Evolutionary conservation across 2,329 filamentous ascomycete species (phyloP), one percentile per base, ranked within the genome.

Genomic region (Mariannaea sp.): DNA sequence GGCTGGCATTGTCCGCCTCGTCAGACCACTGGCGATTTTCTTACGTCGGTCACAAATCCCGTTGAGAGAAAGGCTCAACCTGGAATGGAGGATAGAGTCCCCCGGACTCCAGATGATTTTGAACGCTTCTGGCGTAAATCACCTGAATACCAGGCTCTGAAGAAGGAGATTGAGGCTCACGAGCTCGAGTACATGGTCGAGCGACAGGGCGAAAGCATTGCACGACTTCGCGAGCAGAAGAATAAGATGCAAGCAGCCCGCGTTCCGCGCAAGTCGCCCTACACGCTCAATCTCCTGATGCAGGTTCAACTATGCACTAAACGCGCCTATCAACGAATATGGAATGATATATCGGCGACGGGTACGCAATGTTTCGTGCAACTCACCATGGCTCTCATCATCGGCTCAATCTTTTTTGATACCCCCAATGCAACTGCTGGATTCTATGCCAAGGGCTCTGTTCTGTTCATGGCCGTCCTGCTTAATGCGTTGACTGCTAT

Each of bases 91-190:
- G 70, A 76, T 50, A 75, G 74, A 41, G 83, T 87, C 0, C 88
- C 88, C 1, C 78, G 85, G 3, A 90, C 87, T 0, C 78, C 88
- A 0, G 86, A 89, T 39, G 88, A 90, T 1, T 90, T 90, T 61
- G 86, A 79, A 56, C 49, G 57, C 1, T 72, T 71, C 45, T 80
- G 78, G 78, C 68, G 67, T 16, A 62, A 73, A 19, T 82, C 78
- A 1, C 62, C 70, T 0, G 77, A 82, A 48, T 80, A 71, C 56
- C 56, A 66, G 3, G 63, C 65, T 0, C 63, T 84, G 0, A 67
- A 74, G 32, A 58, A 64, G 3, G 78, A 85, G 13, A 81, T 87
- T 17, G 72, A 77, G 2, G 66, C 71, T 0, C 78, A 85, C 49
- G 75, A 84, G 35, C 51, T 72, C 4, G 70, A 77, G 2, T 75